Evolutionary conservation across 495 filamentous ascomycete genomes (phyloP), one percentile per base, ranked within the genome.

Genomic region (Margaritispora aquatica): DNA sequence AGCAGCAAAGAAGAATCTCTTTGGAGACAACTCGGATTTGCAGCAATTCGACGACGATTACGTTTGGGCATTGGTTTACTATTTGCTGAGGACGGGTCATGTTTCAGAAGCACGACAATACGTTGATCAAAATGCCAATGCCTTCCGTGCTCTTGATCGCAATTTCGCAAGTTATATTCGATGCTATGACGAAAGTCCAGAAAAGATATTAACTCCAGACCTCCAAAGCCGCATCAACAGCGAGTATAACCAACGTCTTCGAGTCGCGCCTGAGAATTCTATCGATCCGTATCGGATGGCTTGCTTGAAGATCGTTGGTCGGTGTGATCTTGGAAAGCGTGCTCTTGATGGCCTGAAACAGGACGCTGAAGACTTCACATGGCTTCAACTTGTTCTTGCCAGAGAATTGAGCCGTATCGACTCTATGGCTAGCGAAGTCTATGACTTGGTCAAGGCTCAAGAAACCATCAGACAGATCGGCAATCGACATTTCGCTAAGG

Each of bases 261-360:
- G 88, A 48, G 89, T 92, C 67, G 88, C 90, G 10, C 89, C 90
- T 11, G 90, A 96, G 55, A 86, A 91, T 59, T 86, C 88, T 15
- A 83, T 93, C 62, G 93, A 99, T 75, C 95, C 94, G 36, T 99
- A 94, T 73, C 85, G 92, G 46, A 91, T 96, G 83, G 92, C 92
- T 17, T 96, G 96, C 70, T 97, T 97, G 80, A 97, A 97, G 73
- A 84, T 99, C 56, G 87, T 97, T 65, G 94, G 94, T 49, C 90
- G 94, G 29, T 96, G 92, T 73, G 94, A 97, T 64, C 80, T 99
- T 20, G 78, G 73, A 59, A 86, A 87, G 52, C 83, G 92, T 62
- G 89, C 80, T 57, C 77, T 97, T 11, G 89, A 95, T n/a, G 81
- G 83, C 50, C 78, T 97, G 19, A 86, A 82, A 55, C 87, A 87